phyloP scores from a whole-genome alignment of 768 basidiomycete species.

The Pleurotus giganteus region DNA sequence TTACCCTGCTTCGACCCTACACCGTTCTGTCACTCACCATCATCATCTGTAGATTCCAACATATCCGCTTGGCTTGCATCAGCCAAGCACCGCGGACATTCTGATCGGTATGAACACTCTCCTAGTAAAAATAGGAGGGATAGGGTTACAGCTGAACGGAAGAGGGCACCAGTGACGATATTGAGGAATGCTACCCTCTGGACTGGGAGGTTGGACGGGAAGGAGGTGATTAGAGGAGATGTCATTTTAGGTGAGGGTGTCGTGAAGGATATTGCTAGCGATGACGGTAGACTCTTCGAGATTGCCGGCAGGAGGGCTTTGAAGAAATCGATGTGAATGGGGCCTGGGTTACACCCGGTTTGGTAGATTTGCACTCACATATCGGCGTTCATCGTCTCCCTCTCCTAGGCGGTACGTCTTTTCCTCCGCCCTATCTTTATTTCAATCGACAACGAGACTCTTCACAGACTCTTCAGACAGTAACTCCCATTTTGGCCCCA shows the following conservation, averaged over 20 bases:
- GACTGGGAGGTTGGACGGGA: slow-evolving; percentile 65
- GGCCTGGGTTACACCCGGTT: slow-evolving; percentile 58
- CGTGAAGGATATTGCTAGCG: slow-evolving; percentile 51
- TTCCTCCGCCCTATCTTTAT: not conserved
- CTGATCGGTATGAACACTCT: not conserved
- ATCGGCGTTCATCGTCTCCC: slow-evolving; percentile 36
- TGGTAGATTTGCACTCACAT: slow-evolving; percentile 48
- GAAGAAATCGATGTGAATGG: slow-evolving; percentile 54
- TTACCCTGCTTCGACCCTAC: not conserved
- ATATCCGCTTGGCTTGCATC: not conserved
- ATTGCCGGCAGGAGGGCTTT: slow-evolving; percentile 16
- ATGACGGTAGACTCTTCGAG: slow-evolving; percentile 18
- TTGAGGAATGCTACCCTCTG: slow-evolving; percentile 74
- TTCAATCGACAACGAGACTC: slow-evolving; percentile 25
- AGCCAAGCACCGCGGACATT: not conserved
- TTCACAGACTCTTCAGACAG: slow-evolving; percentile 34
- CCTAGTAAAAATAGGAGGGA: not conserved
- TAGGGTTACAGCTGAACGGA: too few species aligned
- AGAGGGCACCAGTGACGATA: not conserved
- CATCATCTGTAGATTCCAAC: not conserved
- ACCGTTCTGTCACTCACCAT: too few species aligned
- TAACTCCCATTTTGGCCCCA: slow-evolving; percentile 52
- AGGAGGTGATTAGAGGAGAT: slow-evolving; percentile 55
- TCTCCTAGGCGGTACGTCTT: slow-evolving; percentile 23
- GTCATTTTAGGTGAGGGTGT: slow-evolving; percentile 65